A percentile compares a stretch with the other conserved stretches of the same genome.
phyloP scores from a whole-genome alignment of 176 grass and related monocot genomes.

The Themeda triandra region DNA sequence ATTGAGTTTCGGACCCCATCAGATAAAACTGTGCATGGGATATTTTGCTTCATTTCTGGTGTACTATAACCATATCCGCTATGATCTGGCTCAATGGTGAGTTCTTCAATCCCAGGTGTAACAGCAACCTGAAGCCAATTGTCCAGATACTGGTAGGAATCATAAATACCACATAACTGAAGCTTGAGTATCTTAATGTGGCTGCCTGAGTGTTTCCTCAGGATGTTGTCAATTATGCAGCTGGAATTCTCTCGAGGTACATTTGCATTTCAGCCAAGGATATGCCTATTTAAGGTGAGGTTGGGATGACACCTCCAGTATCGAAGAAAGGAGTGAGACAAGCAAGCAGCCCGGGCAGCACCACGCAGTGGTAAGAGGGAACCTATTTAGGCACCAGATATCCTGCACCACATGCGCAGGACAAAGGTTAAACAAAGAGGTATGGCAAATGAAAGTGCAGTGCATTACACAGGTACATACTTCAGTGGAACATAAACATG shows the following conservation, averaged over 20 bases:
- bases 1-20: neutral
- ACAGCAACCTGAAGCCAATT: conserved; percentile 15
- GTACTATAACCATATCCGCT: too few species aligned
- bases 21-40: conserved; percentile 13
- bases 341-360: conserved; percentile 21
- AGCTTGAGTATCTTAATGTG: neutral
- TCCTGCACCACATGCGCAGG: neutral
- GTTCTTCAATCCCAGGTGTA: conserved; percentile 21
- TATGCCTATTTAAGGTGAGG: neutral
- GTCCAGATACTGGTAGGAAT: neutral
- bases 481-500: neutral
- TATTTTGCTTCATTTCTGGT: neutral
- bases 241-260: neutral
- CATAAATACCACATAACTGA: neutral
- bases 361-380: neutral
- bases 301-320: neutral
- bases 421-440: too few species aligned
- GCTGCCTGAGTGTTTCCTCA: neutral
- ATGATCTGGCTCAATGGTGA: neutral
- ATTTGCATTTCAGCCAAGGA: neutral
- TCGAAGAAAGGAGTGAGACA: neutral
- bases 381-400: neutral
- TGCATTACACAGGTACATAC: neutral
- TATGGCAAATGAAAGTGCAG: neutral
- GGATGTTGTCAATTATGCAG: neutral